Conservation (phyloP, 805 yeast species). For the Groenewaldozyma salmanticensis region DNA sequence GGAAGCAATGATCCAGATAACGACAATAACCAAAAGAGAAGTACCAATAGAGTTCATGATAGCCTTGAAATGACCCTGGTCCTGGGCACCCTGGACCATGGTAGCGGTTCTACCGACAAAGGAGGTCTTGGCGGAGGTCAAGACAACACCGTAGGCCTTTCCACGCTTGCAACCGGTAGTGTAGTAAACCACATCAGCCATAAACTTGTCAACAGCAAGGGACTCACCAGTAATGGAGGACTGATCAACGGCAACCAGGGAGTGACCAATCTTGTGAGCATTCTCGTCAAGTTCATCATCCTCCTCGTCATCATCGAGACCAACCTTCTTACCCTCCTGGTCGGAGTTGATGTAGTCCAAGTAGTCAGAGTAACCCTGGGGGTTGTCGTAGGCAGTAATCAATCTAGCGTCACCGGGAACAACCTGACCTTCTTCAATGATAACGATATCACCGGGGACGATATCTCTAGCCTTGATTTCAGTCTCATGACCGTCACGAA, state of each 20-base stretch:
- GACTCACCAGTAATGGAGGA: conserved; percentile 98
- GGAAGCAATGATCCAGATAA: conserved; percentile 73
- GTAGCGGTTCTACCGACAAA: conserved; percentile 98
- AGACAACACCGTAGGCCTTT: conserved; percentile 87
- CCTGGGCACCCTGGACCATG: conserved; percentile 90
- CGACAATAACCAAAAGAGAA: conserved; percentile 76
- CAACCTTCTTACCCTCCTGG: conserved; percentile 20
- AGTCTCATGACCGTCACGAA: conserved; percentile 72
- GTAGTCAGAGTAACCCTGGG: conserved; percentile 30
- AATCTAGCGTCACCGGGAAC: conserved; percentile 91
- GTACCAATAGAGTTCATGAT: conserved; percentile 97
- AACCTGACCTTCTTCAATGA: conserved; percentile 87
- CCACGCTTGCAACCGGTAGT: conserved; percentile 95
- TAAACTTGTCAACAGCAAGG: conserved; percentile 86
- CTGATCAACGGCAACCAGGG: conserved; percentile 75
- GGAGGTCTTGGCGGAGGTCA: conserved; percentile 90
- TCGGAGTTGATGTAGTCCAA: conserved; percentile 31
- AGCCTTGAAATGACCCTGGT: conserved; percentile 97
- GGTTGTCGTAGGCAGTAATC: conserved; percentile 29
- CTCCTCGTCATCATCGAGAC: conserved; percentile 16
- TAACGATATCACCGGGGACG: conserved; percentile 91
- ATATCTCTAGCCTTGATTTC: conserved; percentile 77
- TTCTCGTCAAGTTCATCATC: conserved; percentile 26
- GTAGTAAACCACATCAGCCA: conserved; percentile 84
- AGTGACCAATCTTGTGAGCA: conserved; percentile 76